Conservation (phyloP, 306 rosid genomes). For the Fagus sylvatica region DNA sequence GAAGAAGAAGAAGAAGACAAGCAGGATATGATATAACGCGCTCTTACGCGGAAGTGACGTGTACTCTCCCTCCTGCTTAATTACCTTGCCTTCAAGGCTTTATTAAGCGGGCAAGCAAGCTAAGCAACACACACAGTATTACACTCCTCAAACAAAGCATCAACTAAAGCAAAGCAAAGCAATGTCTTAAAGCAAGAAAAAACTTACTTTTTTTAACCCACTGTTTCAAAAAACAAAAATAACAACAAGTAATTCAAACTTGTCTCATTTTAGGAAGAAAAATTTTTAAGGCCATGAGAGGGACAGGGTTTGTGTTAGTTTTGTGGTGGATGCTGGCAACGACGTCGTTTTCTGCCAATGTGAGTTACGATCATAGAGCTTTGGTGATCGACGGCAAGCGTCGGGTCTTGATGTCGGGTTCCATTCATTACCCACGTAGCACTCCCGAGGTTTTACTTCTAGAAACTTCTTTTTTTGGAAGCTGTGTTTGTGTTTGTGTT, state of each 20-base stretch:
- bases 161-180: constrained; percentile 24
- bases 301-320: constrained; percentile 24
- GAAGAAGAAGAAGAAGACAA: constrained; percentile 3
- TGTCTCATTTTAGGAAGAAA: not conserved
- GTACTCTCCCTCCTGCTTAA: not conserved
- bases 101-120: constrained; percentile 18
- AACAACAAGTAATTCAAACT: not conserved
- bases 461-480: not conserved
- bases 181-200: not conserved
- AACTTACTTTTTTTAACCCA: constrained; percentile 31
- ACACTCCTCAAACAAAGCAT: not conserved
- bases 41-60: constrained; percentile 7
- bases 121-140: constrained; percentile 38
- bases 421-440: constrained; percentile 97
- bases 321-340: constrained; percentile 43
- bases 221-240: not conserved
- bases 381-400: constrained; percentile 81
- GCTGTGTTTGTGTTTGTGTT: not conserved
- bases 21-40: constrained; percentile 2
- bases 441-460: constrained; percentile 62
- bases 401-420: constrained; percentile 74
- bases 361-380: constrained; percentile 83
- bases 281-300: constrained; percentile 37
- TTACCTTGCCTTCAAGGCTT: constrained; percentile 33
- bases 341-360: constrained; percentile 50